A percentile compares a stretch with the other conserved stretches of the same genome.
phyloP scores from a whole-genome alignment of 306 rosid genomes.

The Gleditsia sinensis region DNA sequence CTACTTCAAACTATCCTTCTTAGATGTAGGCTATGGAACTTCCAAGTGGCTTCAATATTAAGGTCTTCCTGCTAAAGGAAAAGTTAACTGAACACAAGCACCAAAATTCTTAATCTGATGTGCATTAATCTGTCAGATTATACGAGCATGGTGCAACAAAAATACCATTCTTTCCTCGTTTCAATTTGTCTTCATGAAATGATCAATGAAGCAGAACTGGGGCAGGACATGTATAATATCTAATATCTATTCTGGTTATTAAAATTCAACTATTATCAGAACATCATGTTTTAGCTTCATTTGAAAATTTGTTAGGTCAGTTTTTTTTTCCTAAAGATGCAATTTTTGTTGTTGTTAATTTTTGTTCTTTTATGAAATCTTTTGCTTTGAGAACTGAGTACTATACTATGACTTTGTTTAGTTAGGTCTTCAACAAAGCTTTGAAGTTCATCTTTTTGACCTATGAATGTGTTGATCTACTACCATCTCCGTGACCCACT shows the following conservation, averaged over 20 bases:
- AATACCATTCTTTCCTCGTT: not conserved
- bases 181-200: conserved; percentile 33
- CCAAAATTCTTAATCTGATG: conserved; percentile 43
- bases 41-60: no score
- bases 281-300: not conserved
- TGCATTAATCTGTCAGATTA: conserved; percentile 39
- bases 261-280: not conserved
- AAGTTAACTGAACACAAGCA: conserved; percentile 22
- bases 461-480: not conserved
- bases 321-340: not conserved
- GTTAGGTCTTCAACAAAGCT: not conserved
- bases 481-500: no score
- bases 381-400: not conserved
- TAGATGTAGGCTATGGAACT: no score
- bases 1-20: no score
- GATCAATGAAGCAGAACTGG: conserved; percentile 29
- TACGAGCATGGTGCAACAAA: conserved; percentile 51
- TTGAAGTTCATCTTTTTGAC: not conserved
- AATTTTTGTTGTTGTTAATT: not conserved
- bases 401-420: not conserved
- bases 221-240: conserved; percentile 21
- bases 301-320: not conserved
- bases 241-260: not conserved
- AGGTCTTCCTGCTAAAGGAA: not conserved
- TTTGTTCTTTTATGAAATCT: not conserved